These are phyloP conservation scores for Chlamydomonas sphaeroides DNA, from an alignment of 139 green algal species.

Conservation along the genomic window DNA sequence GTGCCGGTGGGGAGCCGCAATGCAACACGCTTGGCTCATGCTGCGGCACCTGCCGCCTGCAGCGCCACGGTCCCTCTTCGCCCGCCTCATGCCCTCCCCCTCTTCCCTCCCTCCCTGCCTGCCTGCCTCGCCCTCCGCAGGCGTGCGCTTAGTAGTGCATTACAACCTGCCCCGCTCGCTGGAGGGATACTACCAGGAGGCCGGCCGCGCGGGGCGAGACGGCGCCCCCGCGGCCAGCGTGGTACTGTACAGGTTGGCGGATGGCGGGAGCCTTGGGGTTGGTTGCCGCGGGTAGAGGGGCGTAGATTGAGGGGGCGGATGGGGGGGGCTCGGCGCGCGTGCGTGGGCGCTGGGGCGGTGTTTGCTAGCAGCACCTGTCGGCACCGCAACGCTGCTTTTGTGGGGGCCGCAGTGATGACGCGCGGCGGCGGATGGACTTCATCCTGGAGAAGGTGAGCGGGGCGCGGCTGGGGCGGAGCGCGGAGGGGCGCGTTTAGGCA, in stretches of 20 bases:
- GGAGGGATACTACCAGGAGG: constrained; percentile 84
- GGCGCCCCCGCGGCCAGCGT: constrained; percentile 64
- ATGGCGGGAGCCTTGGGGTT: background rate
- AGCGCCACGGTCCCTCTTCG: too few relatives aligned
- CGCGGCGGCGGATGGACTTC: constrained; percentile 27
- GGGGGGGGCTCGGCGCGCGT: background rate
- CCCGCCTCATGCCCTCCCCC: background rate
- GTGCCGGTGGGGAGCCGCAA: too few relatives aligned
- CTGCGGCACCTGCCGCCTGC: too few relatives aligned
- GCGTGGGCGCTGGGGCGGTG: too few relatives aligned
- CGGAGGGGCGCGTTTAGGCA: too few relatives aligned
- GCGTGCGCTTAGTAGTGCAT: constrained; percentile 80
- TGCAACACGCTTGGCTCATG: too few relatives aligned
- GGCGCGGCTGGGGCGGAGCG: background rate
- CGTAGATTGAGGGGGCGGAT: constrained; percentile 27
- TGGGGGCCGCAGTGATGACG: background rate
- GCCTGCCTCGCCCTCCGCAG: constrained; percentile 27
- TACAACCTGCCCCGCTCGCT: constrained; percentile 75
- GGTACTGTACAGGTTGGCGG: constrained; percentile 64
- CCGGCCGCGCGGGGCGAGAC: constrained; percentile 76
- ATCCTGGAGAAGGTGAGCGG: constrained; percentile 13
- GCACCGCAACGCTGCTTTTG: too few relatives aligned
- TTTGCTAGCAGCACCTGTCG: too few relatives aligned
- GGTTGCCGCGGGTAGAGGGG: too few relatives aligned
- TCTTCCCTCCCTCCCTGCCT: background rate